phyloP scores from a whole-genome alignment of 164 flowering plant genomes.

The Macadamia tetraphylla region DNA sequence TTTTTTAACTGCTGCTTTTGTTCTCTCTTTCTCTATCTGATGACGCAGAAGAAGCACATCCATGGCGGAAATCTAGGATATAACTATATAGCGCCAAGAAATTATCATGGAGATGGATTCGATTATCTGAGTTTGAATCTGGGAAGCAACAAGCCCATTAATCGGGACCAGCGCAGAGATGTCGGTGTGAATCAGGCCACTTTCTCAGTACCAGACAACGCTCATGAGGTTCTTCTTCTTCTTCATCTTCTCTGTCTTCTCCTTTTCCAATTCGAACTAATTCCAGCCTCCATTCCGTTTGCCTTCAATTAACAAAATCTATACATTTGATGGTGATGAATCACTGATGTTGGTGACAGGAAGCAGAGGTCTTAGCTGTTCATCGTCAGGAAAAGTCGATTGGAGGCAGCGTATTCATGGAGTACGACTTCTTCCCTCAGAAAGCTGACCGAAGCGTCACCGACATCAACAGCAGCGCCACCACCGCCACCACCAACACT shows the following conservation, averaged over 20 bases:
- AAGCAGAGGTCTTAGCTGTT: not conserved
- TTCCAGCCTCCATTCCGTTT: too few species aligned
- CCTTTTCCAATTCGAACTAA: too few species aligned
- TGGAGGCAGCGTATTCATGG: constrained; percentile 9
- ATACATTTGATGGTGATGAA: too few species aligned
- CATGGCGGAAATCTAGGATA: constrained; percentile 16
- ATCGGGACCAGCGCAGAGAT: constrained; percentile 9
- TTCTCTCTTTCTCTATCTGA: too few species aligned
- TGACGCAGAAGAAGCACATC: constrained; percentile 7
- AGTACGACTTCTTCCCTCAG: constrained; percentile 26
- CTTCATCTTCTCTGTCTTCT: not conserved
- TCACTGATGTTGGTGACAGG: too few species aligned
- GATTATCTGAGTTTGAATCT: constrained; percentile 3
- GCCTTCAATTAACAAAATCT: too few species aligned
- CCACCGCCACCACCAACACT: not conserved
- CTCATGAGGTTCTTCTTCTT: not conserved
- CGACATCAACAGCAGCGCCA: not conserved
- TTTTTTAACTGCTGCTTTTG: not conserved
- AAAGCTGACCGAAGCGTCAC: not conserved
- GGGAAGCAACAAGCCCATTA: constrained; percentile 8
- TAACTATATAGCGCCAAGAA: constrained; percentile 2
- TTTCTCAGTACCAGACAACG: constrained; percentile 6
- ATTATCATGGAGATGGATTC: not conserved
- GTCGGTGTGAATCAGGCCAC: constrained; percentile 3
- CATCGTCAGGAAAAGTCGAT: constrained; percentile 15